Base-by-base conservation (phyloP, 352 stramenopile genomes). In the Pythium aristosporum region DNA sequence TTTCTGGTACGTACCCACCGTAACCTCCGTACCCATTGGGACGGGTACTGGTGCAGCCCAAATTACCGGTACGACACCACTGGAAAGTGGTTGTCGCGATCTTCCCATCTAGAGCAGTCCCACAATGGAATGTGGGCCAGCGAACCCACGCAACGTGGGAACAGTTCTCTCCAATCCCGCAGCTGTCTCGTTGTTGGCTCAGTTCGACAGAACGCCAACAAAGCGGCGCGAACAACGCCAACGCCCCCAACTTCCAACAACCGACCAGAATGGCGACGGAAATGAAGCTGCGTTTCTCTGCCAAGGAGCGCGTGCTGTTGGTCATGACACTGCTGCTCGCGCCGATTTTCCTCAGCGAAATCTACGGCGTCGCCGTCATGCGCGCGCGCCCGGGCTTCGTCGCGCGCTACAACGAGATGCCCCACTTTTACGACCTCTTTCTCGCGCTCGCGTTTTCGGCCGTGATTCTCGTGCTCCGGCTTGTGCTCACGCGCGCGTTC, bases 271-370 rank as follows among this genome's bases (percentile, higher is more conserved):
- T 72, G 64, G 48, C 69, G 54, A 89, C 75, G 39, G 73, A 90
- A 68, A 90, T 90, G 77, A 84, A 80, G 61, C 50, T 87, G 25
- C 63, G 65, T 59, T 69, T 88, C 37, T 86, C 72, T 61, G 60
- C 67, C 50, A 88, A 88, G 69, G 79, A 90, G 74, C 72, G 73
- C 61, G 75, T 85, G 50, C 71, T 90, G 23, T 57, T 90, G 44
- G 69, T 61, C 39, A 62, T 86, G 59, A 90, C 81, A 62, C 48
- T 88, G 54, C 69, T 78, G 62, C 77, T 90, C 23, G 79, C 74
- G 63, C 81, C 81, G 23, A 85, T 88, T 61, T 70, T 88, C 30
- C 30, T 81, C 34, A 36, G 75, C 42, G 72, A 86, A 68, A 63
- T 88, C 49, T 80, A 73, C 61, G 77, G 75, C 57, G 75, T 90